Evolutionary conservation across 495 filamentous ascomycete genomes (phyloP).

Genomic region (Haplographium delicatum): DNA sequence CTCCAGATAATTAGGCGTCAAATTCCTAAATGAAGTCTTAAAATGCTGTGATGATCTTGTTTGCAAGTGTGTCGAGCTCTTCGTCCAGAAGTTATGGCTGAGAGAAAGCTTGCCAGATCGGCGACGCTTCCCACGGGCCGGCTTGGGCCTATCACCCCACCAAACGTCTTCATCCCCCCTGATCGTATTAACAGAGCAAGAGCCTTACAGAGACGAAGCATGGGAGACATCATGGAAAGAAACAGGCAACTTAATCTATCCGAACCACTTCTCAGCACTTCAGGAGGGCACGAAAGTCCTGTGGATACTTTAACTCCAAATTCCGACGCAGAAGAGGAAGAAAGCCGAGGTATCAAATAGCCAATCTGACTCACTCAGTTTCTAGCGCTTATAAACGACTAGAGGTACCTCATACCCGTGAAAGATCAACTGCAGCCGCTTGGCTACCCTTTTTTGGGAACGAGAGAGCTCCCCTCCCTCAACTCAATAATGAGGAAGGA

Average conservation of each 20-base stretch:
- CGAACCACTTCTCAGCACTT: background rate
- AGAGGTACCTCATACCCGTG: background rate
- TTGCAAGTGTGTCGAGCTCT: background rate
- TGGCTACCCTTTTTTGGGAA: background rate
- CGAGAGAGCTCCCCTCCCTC: too few relatives aligned
- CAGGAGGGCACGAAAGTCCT: background rate
- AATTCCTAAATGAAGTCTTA: background rate
- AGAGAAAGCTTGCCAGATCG: background rate
- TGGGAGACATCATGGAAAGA: background rate
- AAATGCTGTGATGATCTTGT: background rate
- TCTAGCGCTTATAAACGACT: background rate
- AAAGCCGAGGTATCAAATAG: background rate
- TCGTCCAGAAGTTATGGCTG: background rate
- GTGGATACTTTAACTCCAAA: background rate
- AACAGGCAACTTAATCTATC: background rate
- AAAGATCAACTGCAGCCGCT: background rate
- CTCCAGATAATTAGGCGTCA: background rate
- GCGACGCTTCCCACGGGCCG: background rate
- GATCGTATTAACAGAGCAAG: background rate
- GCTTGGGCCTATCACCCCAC: background rate
- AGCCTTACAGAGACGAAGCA: background rate
- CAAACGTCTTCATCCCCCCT: background rate
- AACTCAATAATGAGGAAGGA: too few relatives aligned
- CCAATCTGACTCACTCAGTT: background rate
- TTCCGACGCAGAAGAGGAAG: background rate